Conservation (phyloP, 306 rosid genomes). For the Hippophae rhamnoides region DNA sequence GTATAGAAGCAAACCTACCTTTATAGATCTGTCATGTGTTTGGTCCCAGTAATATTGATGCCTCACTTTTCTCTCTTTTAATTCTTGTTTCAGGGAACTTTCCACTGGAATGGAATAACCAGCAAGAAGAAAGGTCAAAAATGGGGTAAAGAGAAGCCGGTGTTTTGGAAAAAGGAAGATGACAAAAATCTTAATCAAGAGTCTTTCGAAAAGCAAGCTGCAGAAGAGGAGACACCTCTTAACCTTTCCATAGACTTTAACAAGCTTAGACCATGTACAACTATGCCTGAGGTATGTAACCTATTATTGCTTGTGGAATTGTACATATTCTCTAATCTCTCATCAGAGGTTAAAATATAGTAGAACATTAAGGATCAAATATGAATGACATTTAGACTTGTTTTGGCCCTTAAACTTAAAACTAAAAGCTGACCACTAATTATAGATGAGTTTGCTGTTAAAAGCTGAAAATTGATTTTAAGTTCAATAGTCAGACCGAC, state of each 20-base stretch:
- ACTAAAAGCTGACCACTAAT: too few species aligned
- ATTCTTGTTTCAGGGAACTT: constrained; percentile 47
- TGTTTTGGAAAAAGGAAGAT: constrained; percentile 34
- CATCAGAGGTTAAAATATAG: too few species aligned
- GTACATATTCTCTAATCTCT: too few species aligned
- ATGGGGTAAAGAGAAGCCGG: constrained; percentile 75
- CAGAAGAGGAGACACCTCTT: constrained; percentile 29
- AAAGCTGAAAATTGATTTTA: too few species aligned
- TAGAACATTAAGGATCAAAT: too few species aligned
- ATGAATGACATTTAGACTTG: too few species aligned
- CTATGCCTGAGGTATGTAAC: constrained; percentile 57
- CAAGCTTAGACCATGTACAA: constrained; percentile 47
- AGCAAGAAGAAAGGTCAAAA: constrained; percentile 88
- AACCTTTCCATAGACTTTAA: constrained; percentile 41
- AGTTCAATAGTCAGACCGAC: too few species aligned
- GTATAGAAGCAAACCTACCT: too few species aligned
- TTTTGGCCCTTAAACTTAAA: too few species aligned
- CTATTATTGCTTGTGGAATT: not conserved
- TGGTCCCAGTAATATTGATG: not conserved
- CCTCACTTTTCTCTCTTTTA: constrained; percentile 9
- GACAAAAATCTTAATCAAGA: constrained; percentile 26
- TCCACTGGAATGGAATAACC: constrained; percentile 84
- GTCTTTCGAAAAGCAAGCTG: constrained; percentile 19
- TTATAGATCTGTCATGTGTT: too few species aligned
- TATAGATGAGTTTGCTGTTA: too few species aligned